Percentiles rank a stretch among this genome's conserved stretches.
Conservation (phyloP, 1,284 basidiomycete genomes). For the Puccinia horiana region DNA sequence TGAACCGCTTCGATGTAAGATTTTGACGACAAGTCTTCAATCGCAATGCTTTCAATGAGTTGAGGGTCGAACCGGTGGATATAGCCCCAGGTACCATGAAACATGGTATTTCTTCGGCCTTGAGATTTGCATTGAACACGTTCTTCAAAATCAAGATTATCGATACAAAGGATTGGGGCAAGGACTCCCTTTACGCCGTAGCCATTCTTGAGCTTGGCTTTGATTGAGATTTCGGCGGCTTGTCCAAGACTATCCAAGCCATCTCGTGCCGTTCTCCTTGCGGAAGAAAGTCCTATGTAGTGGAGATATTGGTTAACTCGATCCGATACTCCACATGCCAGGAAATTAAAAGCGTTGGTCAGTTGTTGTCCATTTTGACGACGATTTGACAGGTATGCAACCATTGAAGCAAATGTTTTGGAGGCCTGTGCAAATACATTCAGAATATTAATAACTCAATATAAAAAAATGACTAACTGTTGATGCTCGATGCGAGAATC, state of each 20-base stretch:
- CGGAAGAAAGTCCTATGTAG: not conserved
- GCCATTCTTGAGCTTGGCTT: not conserved
- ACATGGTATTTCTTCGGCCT: too few species aligned
- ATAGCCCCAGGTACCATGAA: constrained; percentile 1
- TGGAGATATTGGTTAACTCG: not conserved
- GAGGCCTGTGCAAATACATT: too few species aligned
- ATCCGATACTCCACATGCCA: not conserved
- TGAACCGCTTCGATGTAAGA: not conserved
- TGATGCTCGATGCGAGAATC: too few species aligned
- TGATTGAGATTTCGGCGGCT: not conserved
- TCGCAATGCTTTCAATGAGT: not conserved
- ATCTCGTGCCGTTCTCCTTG: not conserved
- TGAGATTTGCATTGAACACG: not conserved
- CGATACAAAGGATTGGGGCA: not conserved
- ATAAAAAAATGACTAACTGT: too few species aligned
- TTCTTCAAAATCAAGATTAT: not conserved
- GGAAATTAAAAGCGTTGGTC: not conserved
- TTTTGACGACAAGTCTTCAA: not conserved
- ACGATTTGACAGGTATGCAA: too few species aligned
- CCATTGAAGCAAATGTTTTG: too few species aligned
- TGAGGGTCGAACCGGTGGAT: not conserved
- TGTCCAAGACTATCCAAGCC: not conserved
- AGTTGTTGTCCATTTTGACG: not conserved
- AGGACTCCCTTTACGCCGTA: not conserved
- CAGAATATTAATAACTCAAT: too few species aligned